Percentiles rank a stretch among this genome's conserved stretches.
These are phyloP conservation scores for Blechomonas ayalai DNA, from an alignment of 208 protist genomes.

Conservation along the genomic window DNA sequence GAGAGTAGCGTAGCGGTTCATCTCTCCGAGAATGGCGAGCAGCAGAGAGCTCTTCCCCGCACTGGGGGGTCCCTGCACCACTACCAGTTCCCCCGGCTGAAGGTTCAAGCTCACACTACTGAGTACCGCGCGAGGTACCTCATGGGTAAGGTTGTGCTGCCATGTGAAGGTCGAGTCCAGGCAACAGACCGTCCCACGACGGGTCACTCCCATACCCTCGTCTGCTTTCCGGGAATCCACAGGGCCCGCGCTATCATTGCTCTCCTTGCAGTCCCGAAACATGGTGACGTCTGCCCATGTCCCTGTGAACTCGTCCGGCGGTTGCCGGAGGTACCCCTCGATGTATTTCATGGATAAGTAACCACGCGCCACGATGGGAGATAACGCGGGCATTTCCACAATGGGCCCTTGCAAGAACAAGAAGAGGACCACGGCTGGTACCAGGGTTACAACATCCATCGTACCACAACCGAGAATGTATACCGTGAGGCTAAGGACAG, in stretches of 20 bases:
- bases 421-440: constrained; percentile 33
- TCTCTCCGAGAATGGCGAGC: constrained; percentile 71
- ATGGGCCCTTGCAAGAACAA: constrained; percentile 33
- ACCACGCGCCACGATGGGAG: constrained; percentile 35
- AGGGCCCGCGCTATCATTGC: too few relatives aligned
- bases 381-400: constrained; percentile 37
- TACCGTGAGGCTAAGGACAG: constrained; percentile 18
- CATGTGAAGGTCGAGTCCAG: constrained; percentile 62
- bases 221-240: too few relatives aligned
- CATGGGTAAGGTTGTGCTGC: constrained; percentile 54
- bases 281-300: constrained; percentile 50
- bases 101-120: constrained; percentile 44
- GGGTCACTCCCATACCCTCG: constrained; percentile 4
- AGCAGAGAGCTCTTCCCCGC: constrained; percentile 79
- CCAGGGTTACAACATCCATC: constrained; percentile 10
- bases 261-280: constrained; percentile 8
- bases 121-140: constrained; percentile 32
- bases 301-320: constrained; percentile 52
- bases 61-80: constrained; percentile 76
- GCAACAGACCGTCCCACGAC: constrained; percentile 50
- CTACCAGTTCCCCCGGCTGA: constrained; percentile 54
- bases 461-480: constrained; percentile 10
- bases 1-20: constrained; percentile 27
- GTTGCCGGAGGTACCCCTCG: constrained; percentile 51
- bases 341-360: constrained; percentile 50